Evolutionary conservation across 2,329 filamentous ascomycete genomes (phyloP).

Genomic region (Penicillium sumatraense): DNA sequence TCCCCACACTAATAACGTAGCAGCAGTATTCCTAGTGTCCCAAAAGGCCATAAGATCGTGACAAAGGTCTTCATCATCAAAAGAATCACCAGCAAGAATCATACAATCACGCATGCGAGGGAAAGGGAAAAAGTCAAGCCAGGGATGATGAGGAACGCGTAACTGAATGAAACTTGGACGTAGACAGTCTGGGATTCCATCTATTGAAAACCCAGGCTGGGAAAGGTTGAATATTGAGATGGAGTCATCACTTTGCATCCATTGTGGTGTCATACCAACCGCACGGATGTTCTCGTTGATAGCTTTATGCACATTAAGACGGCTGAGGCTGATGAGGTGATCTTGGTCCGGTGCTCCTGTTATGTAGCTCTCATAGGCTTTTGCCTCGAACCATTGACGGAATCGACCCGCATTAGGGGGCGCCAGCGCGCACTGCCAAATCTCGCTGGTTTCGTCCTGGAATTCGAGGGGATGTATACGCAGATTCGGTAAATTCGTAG

Average conservation of each 20-base stretch:
- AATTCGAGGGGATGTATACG: background rate
- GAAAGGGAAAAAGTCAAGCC: conserved; percentile 40
- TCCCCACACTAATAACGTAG: conserved; percentile 43
- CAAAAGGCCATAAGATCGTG: conserved; percentile 40
- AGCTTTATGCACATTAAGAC: conserved; percentile 34
- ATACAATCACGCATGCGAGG: conserved; percentile 48
- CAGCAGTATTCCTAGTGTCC: conserved; percentile 22
- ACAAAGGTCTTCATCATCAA: conserved; percentile 36
- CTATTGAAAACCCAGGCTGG: conserved; percentile 5
- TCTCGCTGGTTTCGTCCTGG: background rate
- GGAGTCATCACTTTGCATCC: conserved; percentile 18
- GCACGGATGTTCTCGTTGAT: conserved; percentile 28
- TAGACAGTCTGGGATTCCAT: conserved; percentile 29
- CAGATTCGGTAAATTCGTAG: background rate
- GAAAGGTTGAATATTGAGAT: conserved; percentile 24
- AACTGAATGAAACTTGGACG: conserved; percentile 42
- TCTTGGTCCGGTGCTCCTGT: conserved; percentile 22
- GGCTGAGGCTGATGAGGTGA: conserved; percentile 31
- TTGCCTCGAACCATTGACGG: conserved; percentile 9
- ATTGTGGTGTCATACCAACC: conserved; percentile 25
- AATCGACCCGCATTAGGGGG: background rate
- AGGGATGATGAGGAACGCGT: conserved; percentile 39
- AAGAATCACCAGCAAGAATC: conserved; percentile 35
- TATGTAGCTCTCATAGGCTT: conserved; percentile 9
- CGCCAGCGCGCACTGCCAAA: conserved; percentile 3